These are phyloP conservation scores for Botrytis aclada DNA, from an alignment of 2,329 filamentous ascomycete species.

Conservation along the genomic window DNA sequence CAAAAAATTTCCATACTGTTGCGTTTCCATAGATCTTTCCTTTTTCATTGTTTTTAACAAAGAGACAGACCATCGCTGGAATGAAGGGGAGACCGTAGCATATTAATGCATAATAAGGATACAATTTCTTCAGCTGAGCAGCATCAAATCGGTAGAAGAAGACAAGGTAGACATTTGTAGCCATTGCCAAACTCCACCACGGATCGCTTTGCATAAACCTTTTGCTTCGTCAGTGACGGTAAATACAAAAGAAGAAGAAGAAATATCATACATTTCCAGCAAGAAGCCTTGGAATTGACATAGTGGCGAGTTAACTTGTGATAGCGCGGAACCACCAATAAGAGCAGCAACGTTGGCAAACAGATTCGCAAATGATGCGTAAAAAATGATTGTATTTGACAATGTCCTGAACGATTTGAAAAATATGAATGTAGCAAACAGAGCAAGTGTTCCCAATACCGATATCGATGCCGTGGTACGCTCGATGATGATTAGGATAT, in stretches of 20 bases:
- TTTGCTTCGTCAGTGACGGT: slow-evolving; percentile 54
- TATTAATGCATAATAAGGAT: slow-evolving; percentile 52
- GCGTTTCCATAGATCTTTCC: slow-evolving; percentile 41
- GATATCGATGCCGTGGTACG: slow-evolving; percentile 69
- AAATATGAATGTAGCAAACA: slow-evolving; percentile 66
- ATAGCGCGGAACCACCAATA: slow-evolving; percentile 48
- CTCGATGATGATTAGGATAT: slow-evolving; percentile 61
- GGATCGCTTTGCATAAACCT: slow-evolving; percentile 51
- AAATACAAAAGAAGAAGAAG: slow-evolving; percentile 35
- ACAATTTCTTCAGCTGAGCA: slow-evolving; percentile 48
- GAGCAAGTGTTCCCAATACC: slow-evolving; percentile 65
- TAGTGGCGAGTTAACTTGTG: slow-evolving; percentile 25
- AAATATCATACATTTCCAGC: slow-evolving; percentile 73
- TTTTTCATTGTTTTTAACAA: slow-evolving; percentile 42
- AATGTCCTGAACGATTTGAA: slow-evolving; percentile 73
- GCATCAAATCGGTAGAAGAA: slow-evolving; percentile 55
- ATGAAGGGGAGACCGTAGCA: slow-evolving; percentile 57
- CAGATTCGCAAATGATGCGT: slow-evolving; percentile 59
- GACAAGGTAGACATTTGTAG: slow-evolving; percentile 59
- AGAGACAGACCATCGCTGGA: slow-evolving; percentile 52
- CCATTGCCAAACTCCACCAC: slow-evolving; percentile 58
- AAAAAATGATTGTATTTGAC: slow-evolving; percentile 67
- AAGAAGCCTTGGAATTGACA: slow-evolving; percentile 76
- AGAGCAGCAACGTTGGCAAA: slow-evolving; percentile 55
- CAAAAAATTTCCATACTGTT: slow-evolving; percentile 27